A percentile compares a stretch with the other conserved stretches of the same genome.
Evolutionary conservation across 306 rosid species (phyloP).

Genomic region (Vigna trinervia): DNA sequence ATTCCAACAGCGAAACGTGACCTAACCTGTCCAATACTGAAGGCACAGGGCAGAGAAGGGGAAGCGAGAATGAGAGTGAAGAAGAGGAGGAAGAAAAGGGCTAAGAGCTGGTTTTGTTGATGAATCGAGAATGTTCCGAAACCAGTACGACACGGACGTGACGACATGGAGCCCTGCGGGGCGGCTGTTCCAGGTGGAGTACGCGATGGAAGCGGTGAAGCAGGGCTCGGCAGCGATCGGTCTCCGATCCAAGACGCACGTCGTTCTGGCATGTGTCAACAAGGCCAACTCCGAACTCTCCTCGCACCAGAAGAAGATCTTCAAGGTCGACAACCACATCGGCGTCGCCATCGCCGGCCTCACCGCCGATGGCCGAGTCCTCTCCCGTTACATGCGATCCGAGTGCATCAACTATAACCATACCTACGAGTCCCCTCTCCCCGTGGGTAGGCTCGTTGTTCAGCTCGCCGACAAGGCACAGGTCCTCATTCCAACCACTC

Average conservation of each 20-base stretch:
- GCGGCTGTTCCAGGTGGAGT: constrained; percentile 92
- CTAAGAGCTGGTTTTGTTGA: too few relatives aligned
- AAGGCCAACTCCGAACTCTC: constrained; percentile 93
- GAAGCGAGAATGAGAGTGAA: too few relatives aligned
- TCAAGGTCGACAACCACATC: constrained; percentile 96
- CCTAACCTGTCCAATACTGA: too few relatives aligned
- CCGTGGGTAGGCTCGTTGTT: constrained; percentile 94
- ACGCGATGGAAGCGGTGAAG: constrained; percentile 98
- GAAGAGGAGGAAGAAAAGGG: too few relatives aligned
- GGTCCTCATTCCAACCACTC: constrained; percentile 44
- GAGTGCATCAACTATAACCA: constrained; percentile 85
- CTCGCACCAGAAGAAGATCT: constrained; percentile 98
- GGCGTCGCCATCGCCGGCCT: constrained; percentile 98
- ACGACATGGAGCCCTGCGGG: constrained; percentile 97
- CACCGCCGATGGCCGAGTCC: constrained; percentile 97
- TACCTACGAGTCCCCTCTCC: constrained; percentile 92
- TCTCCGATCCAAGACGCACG: constrained; percentile 95
- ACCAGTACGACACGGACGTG: constrained; percentile 93
- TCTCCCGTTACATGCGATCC: constrained; percentile 90
- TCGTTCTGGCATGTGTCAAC: constrained; percentile 89
- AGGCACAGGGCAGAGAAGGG: too few relatives aligned
- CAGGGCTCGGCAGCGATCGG: constrained; percentile 99
- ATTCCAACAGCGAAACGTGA: too few relatives aligned
- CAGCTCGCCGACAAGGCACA: constrained; percentile 98
- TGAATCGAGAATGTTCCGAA: constrained; percentile 70